phyloP scores from a whole-genome alignment of 148 eudicot genomes.

The Nepenthes gracilis region DNA sequence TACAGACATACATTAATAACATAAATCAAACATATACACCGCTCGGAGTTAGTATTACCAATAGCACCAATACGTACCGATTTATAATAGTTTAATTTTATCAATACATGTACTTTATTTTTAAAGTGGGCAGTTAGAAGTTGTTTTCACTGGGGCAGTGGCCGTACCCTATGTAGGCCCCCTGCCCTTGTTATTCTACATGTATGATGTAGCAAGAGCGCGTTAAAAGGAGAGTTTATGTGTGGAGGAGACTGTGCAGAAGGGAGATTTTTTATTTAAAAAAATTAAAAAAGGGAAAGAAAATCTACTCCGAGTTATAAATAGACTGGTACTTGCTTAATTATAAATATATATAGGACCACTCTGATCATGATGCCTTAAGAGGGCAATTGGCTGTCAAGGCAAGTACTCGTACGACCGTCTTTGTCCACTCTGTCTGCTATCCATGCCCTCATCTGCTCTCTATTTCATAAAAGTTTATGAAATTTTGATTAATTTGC shows the following conservation, averaged over 20 bases:
- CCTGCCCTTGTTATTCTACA: no score
- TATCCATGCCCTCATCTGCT: background rate
- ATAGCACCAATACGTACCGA: no score
- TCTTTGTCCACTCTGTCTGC: background rate
- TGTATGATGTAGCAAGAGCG: no score
- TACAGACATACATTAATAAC: no score
- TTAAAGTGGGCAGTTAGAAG: no score
- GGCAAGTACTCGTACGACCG: background rate
- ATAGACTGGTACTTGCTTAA: background rate
- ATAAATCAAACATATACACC: no score
- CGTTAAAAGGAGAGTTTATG: background rate
- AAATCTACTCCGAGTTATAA: background rate
- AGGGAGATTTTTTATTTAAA: background rate
- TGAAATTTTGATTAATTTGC: no score
- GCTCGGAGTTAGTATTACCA: no score
- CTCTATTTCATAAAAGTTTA: background rate
- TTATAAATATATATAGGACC: slow-evolving; percentile 1
- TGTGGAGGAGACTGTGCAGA: slow-evolving; percentile 6
- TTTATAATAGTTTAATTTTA: no score
- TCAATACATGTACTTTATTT: no score
- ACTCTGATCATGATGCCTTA: background rate
- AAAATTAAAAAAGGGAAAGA: background rate
- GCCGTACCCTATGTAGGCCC: no score
- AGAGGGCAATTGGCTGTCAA: background rate
- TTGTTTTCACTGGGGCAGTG: no score